Evolutionary conservation across 192 early-diverging fungal genomes (phyloP).

Genomic region (Helicostylum pulchrum): DNA sequence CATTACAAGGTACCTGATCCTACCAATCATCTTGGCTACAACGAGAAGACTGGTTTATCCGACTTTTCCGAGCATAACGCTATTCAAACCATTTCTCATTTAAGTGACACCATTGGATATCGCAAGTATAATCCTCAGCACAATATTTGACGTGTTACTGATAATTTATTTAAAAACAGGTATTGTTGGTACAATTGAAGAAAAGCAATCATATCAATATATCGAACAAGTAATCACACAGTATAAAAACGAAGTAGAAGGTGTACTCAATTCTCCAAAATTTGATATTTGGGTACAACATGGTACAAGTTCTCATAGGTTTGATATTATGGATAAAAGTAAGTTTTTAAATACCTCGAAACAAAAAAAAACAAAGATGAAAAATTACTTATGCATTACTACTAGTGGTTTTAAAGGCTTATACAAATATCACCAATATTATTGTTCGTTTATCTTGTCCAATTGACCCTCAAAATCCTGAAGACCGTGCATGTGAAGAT

Average conservation of each 20-base stretch:
- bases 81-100: constrained; percentile 43
- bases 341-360: constrained; percentile 13
- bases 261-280: constrained; percentile 33
- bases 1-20: constrained; percentile 31
- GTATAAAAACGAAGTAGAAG: constrained; percentile 30
- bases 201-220: constrained; percentile 44
- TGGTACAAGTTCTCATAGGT: constrained; percentile 61
- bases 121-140: constrained; percentile 25
- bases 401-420: constrained; percentile 62
- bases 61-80: constrained; percentile 58
- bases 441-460: constrained; percentile 69
- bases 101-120: constrained; percentile 56
- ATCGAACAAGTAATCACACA: constrained; percentile 32
- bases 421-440: constrained; percentile 70
- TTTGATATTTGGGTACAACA: constrained; percentile 62
- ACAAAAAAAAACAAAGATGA: not conserved
- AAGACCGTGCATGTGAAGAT: constrained; percentile 43
- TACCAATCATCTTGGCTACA: constrained; percentile 20
- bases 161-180: constrained; percentile 11
- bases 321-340: constrained; percentile 72
- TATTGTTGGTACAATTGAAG: constrained; percentile 42
- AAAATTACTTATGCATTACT: constrained; percentile 6
- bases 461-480: constrained; percentile 13
- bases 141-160: not conserved
- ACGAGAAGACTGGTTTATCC: constrained; percentile 27